phyloP scores from a whole-genome alignment of 495 filamentous ascomycete species.

The Oidiodendron maius region DNA sequence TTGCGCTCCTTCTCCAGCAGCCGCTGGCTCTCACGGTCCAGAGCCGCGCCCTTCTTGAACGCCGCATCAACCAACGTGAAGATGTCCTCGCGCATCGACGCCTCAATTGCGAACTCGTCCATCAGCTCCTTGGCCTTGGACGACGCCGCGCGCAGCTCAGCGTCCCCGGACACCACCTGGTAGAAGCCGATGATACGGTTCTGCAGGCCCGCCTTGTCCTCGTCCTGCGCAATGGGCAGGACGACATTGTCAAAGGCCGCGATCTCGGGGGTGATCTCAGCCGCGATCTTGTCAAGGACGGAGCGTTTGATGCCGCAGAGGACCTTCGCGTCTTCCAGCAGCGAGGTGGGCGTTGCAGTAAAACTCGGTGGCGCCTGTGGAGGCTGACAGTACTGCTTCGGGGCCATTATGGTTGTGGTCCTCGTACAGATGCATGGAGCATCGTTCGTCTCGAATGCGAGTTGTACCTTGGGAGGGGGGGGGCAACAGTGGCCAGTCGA shows the following conservation, averaged over 20 bases:
- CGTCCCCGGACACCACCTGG: slow-evolving; percentile 68
- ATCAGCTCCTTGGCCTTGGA: slow-evolving; percentile 55
- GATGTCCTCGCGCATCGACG: slow-evolving; percentile 55
- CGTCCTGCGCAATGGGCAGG: slow-evolving; percentile 58
- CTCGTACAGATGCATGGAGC: too few species aligned
- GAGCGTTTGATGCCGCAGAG: slow-evolving; percentile 62
- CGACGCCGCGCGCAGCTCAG: slow-evolving; percentile 59
- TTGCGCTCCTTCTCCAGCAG: slow-evolving; percentile 54
- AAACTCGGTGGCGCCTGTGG: slow-evolving; percentile 84
- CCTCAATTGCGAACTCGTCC: slow-evolving; percentile 54
- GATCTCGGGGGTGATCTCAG: slow-evolving; percentile 54
- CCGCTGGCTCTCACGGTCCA: slow-evolving; percentile 41
- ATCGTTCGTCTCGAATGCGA: too few species aligned
- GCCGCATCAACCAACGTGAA: slow-evolving; percentile 51
- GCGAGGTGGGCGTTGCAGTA: slow-evolving; percentile 69
- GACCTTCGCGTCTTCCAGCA: slow-evolving; percentile 70
- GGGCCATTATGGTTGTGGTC: slow-evolving; percentile 64
- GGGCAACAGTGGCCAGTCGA: too few species aligned
- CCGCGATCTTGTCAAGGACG: slow-evolving; percentile 70
- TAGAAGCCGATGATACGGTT: slow-evolving; percentile 67
- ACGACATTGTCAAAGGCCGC: slow-evolving; percentile 64
- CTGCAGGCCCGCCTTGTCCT: slow-evolving; percentile 56
- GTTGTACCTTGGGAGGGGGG: too few species aligned
- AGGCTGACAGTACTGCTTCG: slow-evolving; percentile 57
- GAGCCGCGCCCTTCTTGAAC: slow-evolving; percentile 33